Conservation (phyloP, 1,284 basidiomycete genomes). For the Kwoniella shivajii region DNA sequence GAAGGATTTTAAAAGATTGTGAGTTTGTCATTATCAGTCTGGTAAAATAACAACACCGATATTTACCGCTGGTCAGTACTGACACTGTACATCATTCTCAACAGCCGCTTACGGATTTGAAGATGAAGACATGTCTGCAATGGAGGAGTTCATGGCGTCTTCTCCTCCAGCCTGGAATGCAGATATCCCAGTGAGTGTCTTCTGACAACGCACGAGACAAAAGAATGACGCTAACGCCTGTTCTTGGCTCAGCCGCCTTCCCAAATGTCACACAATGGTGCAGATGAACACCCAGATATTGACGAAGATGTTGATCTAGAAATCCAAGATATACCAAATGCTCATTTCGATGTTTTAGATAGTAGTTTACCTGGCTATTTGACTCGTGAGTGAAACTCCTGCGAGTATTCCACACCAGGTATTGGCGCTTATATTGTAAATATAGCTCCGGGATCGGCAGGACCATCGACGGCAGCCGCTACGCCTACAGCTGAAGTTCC, state of each 20-base stretch:
- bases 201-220: not conserved
- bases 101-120: conserved; percentile 39
- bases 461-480: conserved; percentile 5
- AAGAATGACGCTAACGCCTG: not conserved
- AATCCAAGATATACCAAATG: conserved; percentile 60
- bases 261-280: conserved; percentile 30
- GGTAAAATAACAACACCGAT: too few relatives aligned
- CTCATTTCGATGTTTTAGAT: conserved; percentile 78
- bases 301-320: conserved; percentile 62
- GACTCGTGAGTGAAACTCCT: conserved; percentile 30
- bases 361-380: conserved; percentile 68
- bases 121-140: conserved; percentile 52
- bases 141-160: conserved; percentile 58
- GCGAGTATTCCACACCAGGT: not conserved
- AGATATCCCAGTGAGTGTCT: conserved; percentile 43
- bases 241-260: conserved; percentile 14
- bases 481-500: conserved; percentile 7
- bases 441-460: conserved; percentile 13
- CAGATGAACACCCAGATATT: conserved; percentile 61
- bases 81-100: not conserved
- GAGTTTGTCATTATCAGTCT: conserved; percentile 24
- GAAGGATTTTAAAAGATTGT: conserved; percentile 77
- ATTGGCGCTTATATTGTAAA: not conserved
- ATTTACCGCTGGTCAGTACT: too few relatives aligned
- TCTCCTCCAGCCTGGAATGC: conserved; percentile 60